phyloP scores from a whole-genome alignment of 176 grass and related monocot species.

The Hordeum marinum region DNA sequence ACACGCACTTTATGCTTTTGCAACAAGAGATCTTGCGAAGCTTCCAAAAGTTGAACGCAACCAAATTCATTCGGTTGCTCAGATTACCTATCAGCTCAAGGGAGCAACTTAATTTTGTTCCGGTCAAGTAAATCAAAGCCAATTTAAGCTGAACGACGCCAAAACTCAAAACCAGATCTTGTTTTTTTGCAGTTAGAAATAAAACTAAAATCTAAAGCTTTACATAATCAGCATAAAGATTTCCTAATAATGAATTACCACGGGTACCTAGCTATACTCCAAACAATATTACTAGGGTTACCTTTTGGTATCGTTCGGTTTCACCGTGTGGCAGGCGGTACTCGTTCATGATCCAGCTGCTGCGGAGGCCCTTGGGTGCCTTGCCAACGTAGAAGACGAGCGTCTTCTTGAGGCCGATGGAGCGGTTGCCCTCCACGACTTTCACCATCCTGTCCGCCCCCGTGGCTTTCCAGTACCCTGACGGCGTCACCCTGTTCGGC shows the following conservation, averaged over 20 bases:
- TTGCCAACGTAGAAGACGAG: slow-evolving; percentile 99
- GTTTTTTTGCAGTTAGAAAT: not conserved
- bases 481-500: slow-evolving; percentile 80
- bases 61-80: not conserved
- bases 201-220: not conserved
- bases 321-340: slow-evolving; percentile 75
- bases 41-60: not conserved
- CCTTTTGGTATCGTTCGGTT: slow-evolving; percentile 74
- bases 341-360: slow-evolving; percentile 99
- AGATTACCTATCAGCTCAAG: not conserved
- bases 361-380: slow-evolving; percentile 82
- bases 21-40: not conserved
- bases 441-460: slow-evolving; percentile 70
- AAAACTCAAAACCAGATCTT: not conserved
- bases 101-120: not conserved
- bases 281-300: not conserved
- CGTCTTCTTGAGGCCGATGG: slow-evolving; percentile 95
- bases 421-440: slow-evolving; percentile 48
- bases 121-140: too few relatives aligned
- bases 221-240: not conserved
- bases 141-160: not conserved
- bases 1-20: slow-evolving; percentile 18
- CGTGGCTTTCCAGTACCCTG: slow-evolving; percentile 92
- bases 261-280: too few relatives aligned
- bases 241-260: not conserved